Evolutionary conservation across 1,139 yeast genomes (phyloP).

Genomic region (Yamadazyma songkhlaensis): DNA sequence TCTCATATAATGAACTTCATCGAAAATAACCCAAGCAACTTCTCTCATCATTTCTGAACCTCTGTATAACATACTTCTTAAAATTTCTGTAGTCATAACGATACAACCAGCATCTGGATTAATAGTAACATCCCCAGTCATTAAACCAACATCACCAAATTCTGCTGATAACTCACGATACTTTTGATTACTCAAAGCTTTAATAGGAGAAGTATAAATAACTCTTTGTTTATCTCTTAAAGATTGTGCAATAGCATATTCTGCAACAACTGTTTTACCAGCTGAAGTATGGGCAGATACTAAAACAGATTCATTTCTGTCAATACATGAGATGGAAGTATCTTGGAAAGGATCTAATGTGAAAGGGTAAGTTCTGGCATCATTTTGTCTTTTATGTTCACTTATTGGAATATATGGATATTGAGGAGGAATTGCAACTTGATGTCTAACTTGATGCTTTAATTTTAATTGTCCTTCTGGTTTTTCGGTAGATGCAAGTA

Average conservation of each 20-base stretch:
- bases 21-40: constrained; percentile 95
- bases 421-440: constrained; percentile 92
- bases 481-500: constrained; percentile 40
- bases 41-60: constrained; percentile 96
- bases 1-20: constrained; percentile 95
- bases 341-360: constrained; percentile 94
- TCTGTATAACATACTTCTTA: constrained; percentile 86
- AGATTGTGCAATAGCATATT: constrained; percentile 96
- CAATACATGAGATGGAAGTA: constrained; percentile 91
- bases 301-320: constrained; percentile 90
- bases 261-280: constrained; percentile 98
- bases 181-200: constrained; percentile 94
- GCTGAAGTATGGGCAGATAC: constrained; percentile 99
- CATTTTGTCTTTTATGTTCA: constrained; percentile 68
- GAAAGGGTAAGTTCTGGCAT: constrained; percentile 90
- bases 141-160: constrained; percentile 93
- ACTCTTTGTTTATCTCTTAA: constrained; percentile 88
- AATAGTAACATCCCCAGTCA: constrained; percentile 98
- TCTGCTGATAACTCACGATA: constrained; percentile 90
- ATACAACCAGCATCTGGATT: constrained; percentile 96
- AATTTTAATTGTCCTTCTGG: constrained; percentile 60
- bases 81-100: constrained; percentile 97
- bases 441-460: constrained; percentile 94
- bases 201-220: constrained; percentile 95
- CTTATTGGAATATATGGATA: constrained; percentile 86